Percentiles rank a stretch among this genome's conserved stretches.
phyloP scores from a whole-genome alignment of 179 eudicot species.

The Gypsophila paniculata region DNA sequence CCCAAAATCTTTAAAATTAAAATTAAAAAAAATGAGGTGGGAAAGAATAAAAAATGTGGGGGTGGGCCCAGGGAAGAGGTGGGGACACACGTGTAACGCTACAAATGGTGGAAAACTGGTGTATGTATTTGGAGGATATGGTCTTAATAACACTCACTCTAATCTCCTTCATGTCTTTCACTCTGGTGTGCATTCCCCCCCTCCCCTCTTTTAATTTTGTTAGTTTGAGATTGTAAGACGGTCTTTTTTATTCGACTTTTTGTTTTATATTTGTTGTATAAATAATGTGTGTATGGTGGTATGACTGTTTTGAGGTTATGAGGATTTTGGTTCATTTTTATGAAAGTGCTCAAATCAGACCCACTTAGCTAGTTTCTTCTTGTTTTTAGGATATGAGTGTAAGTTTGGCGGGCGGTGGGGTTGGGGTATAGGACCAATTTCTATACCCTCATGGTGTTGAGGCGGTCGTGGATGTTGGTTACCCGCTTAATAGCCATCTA shows the following conservation, averaged over 20 bases:
- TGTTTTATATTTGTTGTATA: not conserved
- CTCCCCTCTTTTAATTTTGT: not conserved
- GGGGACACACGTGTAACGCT: slow-evolving; percentile 97
- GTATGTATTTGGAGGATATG: slow-evolving; percentile 90
- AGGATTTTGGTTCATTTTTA: too few species aligned
- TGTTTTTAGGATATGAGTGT: too few species aligned
- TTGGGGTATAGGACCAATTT: too few species aligned
- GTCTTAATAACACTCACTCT: slow-evolving; percentile 64
- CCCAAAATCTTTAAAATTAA: not conserved
- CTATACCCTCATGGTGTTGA: too few species aligned
- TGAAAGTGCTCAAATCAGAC: too few species aligned
- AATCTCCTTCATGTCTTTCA: slow-evolving; percentile 76
- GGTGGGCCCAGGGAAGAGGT: slow-evolving; percentile 83
- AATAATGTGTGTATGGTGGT: not conserved
- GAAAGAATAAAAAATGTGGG: slow-evolving; percentile 43
- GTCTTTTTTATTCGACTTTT: too few species aligned
- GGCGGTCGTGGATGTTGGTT: too few species aligned
- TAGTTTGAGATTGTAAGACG: not conserved
- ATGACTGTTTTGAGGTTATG: not conserved
- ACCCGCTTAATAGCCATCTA: too few species aligned
- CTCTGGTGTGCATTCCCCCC: slow-evolving; percentile 43
- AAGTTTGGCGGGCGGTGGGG: too few species aligned
- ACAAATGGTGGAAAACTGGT: slow-evolving; percentile 67
- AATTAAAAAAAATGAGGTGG: slow-evolving; percentile 62
- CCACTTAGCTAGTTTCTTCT: too few species aligned